phyloP scores from a whole-genome alignment of 2,329 filamentous ascomycete genomes.

The Metarhizium rileyi region DNA sequence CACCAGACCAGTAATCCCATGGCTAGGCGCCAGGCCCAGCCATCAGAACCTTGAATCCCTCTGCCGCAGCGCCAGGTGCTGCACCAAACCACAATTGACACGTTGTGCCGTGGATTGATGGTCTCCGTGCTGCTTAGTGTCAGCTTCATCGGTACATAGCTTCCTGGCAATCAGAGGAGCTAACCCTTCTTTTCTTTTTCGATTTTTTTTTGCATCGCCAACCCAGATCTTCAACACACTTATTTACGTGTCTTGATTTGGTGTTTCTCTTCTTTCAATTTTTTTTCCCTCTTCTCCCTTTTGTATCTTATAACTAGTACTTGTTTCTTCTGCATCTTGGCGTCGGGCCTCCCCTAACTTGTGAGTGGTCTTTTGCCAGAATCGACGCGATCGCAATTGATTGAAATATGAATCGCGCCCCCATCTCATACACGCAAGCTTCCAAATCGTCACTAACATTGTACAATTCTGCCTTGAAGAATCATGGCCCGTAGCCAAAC shows the following conservation, averaged over 20 bases:
- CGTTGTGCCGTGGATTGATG: neutral
- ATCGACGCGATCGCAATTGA: neutral
- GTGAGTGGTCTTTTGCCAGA: conserved; percentile 1
- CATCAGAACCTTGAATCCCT: too few relatives aligned
- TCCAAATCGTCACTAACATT: neutral
- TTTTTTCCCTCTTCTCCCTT: conserved; percentile 6
- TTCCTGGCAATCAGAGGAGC: conserved; percentile 4
- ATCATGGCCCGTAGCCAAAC: conserved; percentile 39
- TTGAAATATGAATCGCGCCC: neutral
- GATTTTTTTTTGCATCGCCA: conserved; percentile 1
- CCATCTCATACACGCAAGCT: neutral
- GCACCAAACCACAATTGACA: neutral
- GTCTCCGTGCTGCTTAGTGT: neutral
- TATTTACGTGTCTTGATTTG: neutral
- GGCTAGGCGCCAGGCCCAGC: too few relatives aligned
- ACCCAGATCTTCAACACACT: conserved; percentile 1
- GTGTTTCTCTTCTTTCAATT: conserved; percentile 3
- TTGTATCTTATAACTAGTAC: conserved; percentile 3
- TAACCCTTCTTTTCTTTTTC: too few relatives aligned
- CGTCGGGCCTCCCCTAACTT: neutral
- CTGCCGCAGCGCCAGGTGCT: too few relatives aligned
- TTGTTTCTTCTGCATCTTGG: conserved; percentile 9
- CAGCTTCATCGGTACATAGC: conserved; percentile 6
- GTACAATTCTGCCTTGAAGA: conserved; percentile 9
- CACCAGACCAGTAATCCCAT: too few relatives aligned